A percentile compares a stretch with the other conserved stretches of the same genome.
phyloP scores from a whole-genome alignment of 768 basidiomycete genomes.

The Lentinula boryana region DNA sequence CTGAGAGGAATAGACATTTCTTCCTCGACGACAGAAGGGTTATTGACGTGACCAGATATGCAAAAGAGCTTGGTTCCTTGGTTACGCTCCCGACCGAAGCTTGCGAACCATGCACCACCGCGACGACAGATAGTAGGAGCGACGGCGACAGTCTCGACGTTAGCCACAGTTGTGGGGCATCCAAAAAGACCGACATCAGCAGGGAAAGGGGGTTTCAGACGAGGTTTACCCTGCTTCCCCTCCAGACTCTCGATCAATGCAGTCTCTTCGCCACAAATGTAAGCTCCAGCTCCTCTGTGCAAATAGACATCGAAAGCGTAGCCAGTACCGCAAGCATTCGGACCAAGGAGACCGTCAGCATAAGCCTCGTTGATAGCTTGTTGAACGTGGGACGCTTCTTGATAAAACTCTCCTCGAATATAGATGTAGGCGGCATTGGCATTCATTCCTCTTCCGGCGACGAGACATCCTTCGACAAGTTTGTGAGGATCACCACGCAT shows the following conservation, averaged over 20 bases:
- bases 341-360: slow-evolving; percentile 80
- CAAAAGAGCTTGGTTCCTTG: slow-evolving; percentile 97
- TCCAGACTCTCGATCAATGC: slow-evolving; percentile 96
- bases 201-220: slow-evolving; percentile 97
- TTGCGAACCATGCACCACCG: slow-evolving; percentile 85
- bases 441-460: slow-evolving; percentile 96
- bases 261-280: slow-evolving; percentile 98
- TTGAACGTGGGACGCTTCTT: slow-evolving; percentile 90
- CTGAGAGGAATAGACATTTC: slow-evolving; percentile 97
- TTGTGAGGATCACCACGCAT: slow-evolving; percentile 98
- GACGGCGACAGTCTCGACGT: slow-evolving; percentile 97
- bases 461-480: slow-evolving; percentile 94
- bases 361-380: slow-evolving; percentile 97
- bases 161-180: slow-evolving; percentile 95
- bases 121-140: slow-evolving; percentile 94
- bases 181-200: slow-evolving; percentile 98
- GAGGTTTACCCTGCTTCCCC: slow-evolving; percentile 97
- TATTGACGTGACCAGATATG: slow-evolving; percentile 96
- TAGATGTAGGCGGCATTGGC: slow-evolving; percentile 99
- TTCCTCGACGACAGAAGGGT: slow-evolving; percentile 96
- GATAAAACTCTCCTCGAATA: slow-evolving; percentile 96
- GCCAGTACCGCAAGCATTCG: slow-evolving; percentile 86
- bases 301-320: slow-evolving; percentile 97
- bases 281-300: slow-evolving; percentile 97
- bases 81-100: slow-evolving; percentile 89